Evolutionary conservation across 768 basidiomycete species (phyloP), one percentile per base, ranked within the genome.

Genomic region (Candolleomyces aberdarensis): DNA sequence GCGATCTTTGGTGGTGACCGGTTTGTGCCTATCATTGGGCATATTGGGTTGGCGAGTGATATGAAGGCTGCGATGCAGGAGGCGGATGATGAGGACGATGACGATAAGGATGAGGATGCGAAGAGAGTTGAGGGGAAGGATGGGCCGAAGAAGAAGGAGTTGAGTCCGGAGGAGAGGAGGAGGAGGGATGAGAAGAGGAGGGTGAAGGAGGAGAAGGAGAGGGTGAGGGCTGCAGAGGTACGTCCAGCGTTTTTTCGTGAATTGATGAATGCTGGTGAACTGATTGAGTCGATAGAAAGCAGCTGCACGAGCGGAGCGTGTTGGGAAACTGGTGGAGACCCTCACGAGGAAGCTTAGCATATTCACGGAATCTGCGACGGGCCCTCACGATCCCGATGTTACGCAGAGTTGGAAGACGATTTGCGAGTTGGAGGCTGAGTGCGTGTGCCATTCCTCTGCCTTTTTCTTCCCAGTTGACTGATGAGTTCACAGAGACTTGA

Each of bases 51-150:
- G 57, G 94, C 92, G 32, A 81, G 84, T 66, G 94, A 96, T 67
- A 95, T 96, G 94, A 96, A 96, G 78, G 82, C 88, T 2, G 94
- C 92, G 4, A 73, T 96, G 69, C 94, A 96, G 68, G 93, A 95
- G 69, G 92, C 86, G 0, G 90, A 89, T 41, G 91, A 91, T 54
- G 83, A 79, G 0, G 87, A 86, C 59, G 80, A 75, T 19, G 72
- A 71, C 2, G 74, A 70, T 39, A 75, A 74, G 17, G 61, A 80
- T 67, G 80, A 71, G 8, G 77, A 76, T 15, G 83, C 81, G 52
- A 83, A 84, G 69, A 46, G 9, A 3, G 20, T 56, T n/a, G 36
- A 56, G 22, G 39, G 19, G 15, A 85, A 80, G 68, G 75, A 81
- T 17, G 80, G 81, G 68, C 74, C 76, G 31, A 83, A 82, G 63